These are phyloP conservation scores for Leccinum ochraceum DNA, from an alignment of 768 basidiomycete genomes.

Conservation along the genomic window DNA sequence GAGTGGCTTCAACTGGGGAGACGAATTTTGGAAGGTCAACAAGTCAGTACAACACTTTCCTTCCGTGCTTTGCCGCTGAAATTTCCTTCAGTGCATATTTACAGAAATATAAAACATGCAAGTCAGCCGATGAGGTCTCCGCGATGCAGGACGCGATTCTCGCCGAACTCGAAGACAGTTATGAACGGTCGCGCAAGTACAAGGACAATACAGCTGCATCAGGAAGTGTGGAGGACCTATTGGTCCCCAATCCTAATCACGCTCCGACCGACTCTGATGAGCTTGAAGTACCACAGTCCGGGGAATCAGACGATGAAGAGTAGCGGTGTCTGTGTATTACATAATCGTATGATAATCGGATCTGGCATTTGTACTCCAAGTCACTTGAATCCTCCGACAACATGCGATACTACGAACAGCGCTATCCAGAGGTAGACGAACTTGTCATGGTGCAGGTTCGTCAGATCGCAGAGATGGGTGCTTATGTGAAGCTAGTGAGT, in stretches of 20 bases:
- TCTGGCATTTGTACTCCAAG: background rate
- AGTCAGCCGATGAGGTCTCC: slow-evolving; percentile 55
- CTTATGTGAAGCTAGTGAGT: slow-evolving; percentile 95
- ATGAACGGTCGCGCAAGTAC: slow-evolving; percentile 52
- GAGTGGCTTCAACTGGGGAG: slow-evolving; percentile 88
- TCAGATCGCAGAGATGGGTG: slow-evolving; percentile 99
- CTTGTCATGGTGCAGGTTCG: slow-evolving; percentile 99
- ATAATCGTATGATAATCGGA: background rate
- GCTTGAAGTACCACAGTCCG: slow-evolving; percentile 6
- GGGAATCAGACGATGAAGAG: background rate
- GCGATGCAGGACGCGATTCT: slow-evolving; percentile 69
- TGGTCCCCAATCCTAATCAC: slow-evolving; percentile 73
- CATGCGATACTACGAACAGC: slow-evolving; percentile 93
- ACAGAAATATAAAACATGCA: slow-evolving; percentile 75
- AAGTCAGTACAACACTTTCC: slow-evolving; percentile 39
- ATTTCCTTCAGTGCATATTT: slow-evolving; percentile 44
- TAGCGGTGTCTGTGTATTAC: background rate
- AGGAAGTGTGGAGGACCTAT: slow-evolving; percentile 55
- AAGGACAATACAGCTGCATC: slow-evolving; percentile 37
- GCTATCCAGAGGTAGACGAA: slow-evolving; percentile 95
- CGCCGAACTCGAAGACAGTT: slow-evolving; percentile 63
- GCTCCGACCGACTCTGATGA: slow-evolving; percentile 17
- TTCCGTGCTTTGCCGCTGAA: background rate
- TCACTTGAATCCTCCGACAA: background rate
- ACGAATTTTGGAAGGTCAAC: slow-evolving; percentile 86